These are phyloP conservation scores for Plantago elongata DNA, from an alignment of 257 asterid genomes.

Conservation along the genomic window DNA sequence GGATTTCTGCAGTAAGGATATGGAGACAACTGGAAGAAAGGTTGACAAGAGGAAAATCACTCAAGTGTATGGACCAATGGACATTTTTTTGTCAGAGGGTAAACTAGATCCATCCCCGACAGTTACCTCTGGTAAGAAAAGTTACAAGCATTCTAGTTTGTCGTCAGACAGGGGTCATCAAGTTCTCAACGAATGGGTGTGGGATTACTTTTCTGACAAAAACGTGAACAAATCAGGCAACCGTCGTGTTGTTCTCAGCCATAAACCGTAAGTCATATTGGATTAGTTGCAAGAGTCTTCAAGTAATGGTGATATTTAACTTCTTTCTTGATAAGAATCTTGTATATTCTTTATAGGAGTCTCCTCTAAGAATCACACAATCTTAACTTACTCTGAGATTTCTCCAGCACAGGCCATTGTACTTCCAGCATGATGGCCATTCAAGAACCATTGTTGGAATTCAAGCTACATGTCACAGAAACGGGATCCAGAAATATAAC, in stretches of 20 bases:
- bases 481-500: slow-evolving; percentile 52
- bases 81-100: slow-evolving; percentile 46
- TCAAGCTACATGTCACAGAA: slow-evolving; percentile 54
- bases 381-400: slow-evolving; percentile 24
- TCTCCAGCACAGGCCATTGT: slow-evolving; percentile 61
- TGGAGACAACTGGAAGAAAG: slow-evolving; percentile 16
- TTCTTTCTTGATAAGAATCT: not conserved
- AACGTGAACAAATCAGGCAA: slow-evolving; percentile 31
- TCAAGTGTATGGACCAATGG: slow-evolving; percentile 80
- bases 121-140: slow-evolving; percentile 23
- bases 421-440: slow-evolving; percentile 92
- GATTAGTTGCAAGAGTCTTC: slow-evolving; percentile 1
- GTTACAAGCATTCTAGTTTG: slow-evolving; percentile 15
- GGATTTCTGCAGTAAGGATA: slow-evolving; percentile 55
- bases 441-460: slow-evolving; percentile 94
- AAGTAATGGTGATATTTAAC: not conserved
- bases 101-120: slow-evolving; percentile 25
- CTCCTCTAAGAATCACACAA: not conserved
- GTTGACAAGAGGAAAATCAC: slow-evolving; percentile 31
- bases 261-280: slow-evolving; percentile 64
- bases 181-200: slow-evolving; percentile 73
- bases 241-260: slow-evolving; percentile 48
- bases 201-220: slow-evolving; percentile 69
- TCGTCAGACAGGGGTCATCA: slow-evolving; percentile 44
- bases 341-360: not conserved